phyloP scores from a whole-genome alignment of 169 alveolate species.

The Plasmodium vivax region DNA sequence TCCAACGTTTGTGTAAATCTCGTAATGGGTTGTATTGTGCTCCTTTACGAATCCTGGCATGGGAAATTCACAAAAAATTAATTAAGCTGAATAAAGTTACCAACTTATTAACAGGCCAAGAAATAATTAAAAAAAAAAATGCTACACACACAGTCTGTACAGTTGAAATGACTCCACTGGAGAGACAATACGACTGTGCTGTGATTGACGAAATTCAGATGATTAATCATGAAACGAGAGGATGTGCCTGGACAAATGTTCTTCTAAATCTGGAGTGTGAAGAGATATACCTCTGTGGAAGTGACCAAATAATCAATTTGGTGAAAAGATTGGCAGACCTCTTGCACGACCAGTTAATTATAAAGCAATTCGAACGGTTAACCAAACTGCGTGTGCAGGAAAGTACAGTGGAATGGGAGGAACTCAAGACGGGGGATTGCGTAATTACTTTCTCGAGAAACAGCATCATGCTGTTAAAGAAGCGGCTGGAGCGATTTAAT shows the following conservation, averaged over 20 bases:
- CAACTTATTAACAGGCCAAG: conserved; percentile 92
- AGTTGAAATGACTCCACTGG: conserved; percentile 89
- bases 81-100: conserved; percentile 81
- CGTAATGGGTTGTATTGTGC: conserved; percentile 91
- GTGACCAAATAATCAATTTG: conserved; percentile 30
- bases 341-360: conserved; percentile 57
- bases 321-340: conserved; percentile 20
- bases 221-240: conserved; percentile 90
- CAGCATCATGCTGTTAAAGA: conserved; percentile 79
- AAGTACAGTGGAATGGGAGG: conserved; percentile 74
- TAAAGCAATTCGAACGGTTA: conserved; percentile 76
- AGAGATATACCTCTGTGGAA: conserved; percentile 71
- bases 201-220: conserved; percentile 94
- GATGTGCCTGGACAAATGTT: conserved; percentile 94
- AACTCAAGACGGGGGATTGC: conserved; percentile 93
- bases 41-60: conserved; percentile 93
- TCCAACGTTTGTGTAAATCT: conserved; percentile 85
- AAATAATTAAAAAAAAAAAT: conserved; percentile 43
- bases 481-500: conserved; percentile 74
- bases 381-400: conserved; percentile 73
- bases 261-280: conserved; percentile 86
- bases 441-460: conserved; percentile 89
- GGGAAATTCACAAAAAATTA: conserved; percentile 90
- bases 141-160: conserved; percentile 91
- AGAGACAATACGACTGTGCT: conserved; percentile 88